phyloP scores from a whole-genome alignment of 208 protist species.

The Leishmania guyanensis region DNA sequence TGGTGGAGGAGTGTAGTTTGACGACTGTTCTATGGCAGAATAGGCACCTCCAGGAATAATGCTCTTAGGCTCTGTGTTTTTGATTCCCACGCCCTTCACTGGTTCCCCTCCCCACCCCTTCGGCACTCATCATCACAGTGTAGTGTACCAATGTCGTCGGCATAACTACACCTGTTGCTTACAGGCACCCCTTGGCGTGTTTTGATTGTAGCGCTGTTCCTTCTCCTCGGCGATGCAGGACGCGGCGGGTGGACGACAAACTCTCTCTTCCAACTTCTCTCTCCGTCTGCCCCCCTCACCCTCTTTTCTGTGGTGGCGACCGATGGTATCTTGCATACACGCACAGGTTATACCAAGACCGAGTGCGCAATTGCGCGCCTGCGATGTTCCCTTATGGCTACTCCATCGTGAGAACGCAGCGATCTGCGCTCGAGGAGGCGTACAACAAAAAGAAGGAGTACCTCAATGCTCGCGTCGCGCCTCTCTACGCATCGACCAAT shows the following conservation, averaged over 20 bases:
- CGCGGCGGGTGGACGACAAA: background rate
- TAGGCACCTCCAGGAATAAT: background rate
- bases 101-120: background rate
- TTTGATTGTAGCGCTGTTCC: background rate
- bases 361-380: background rate
- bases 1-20: background rate
- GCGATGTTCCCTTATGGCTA: slow-evolving; percentile 33
- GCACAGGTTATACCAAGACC: background rate
- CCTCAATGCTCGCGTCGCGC: slow-evolving; percentile 42
- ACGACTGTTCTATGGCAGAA: too few relatives aligned
- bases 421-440: slow-evolving; percentile 30
- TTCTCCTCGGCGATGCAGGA: background rate
- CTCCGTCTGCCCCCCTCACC: background rate
- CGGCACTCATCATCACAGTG: background rate
- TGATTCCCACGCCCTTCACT: background rate
- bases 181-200: background rate
- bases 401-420: slow-evolving; percentile 30
- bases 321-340: background rate
- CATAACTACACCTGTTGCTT: background rate
- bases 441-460: slow-evolving; percentile 62
- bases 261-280: background rate
- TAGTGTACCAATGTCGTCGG: background rate
- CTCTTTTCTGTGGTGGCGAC: background rate
- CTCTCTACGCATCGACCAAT: slow-evolving; percentile 70
- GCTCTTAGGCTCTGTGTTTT: background rate